phyloP scores from a whole-genome alignment of 805 yeast species.

The Kuraishia borneana region DNA sequence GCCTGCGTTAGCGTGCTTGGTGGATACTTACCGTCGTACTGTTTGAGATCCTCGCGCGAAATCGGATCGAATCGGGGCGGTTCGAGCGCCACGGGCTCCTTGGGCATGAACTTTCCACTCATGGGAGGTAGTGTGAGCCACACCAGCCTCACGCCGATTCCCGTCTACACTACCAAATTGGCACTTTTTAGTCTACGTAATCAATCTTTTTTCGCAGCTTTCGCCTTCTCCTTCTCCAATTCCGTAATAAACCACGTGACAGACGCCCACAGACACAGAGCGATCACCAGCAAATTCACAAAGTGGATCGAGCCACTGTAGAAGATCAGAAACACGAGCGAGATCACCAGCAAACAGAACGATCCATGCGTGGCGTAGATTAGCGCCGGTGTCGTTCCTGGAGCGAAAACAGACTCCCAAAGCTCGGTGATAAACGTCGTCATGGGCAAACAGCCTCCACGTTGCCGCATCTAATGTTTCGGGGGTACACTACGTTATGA shows the following conservation, averaged over 20 bases:
- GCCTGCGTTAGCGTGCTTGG: neutral
- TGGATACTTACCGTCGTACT: constrained; percentile 29
- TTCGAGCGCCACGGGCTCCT: constrained; percentile 36
- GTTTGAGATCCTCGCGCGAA: constrained; percentile 27
- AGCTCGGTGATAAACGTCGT: constrained; percentile 48
- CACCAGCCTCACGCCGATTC: too few species aligned
- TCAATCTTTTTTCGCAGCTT: too few species aligned
- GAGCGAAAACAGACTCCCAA: constrained; percentile 87
- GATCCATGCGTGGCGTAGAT: constrained; percentile 83
- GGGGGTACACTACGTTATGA: too few species aligned
- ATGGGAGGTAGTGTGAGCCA: too few species aligned
- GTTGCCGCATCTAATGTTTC: too few species aligned
- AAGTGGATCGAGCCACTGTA: constrained; percentile 60
- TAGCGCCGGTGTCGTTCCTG: constrained; percentile 87
- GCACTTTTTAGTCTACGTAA: too few species aligned
- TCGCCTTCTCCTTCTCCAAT: constrained; percentile 31
- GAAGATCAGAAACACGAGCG: constrained; percentile 47
- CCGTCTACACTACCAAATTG: too few species aligned
- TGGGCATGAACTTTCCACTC: constrained; percentile 36
- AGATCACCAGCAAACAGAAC: constrained; percentile 49
- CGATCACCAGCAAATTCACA: constrained; percentile 30
- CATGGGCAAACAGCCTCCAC: too few species aligned
- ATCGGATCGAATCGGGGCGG: constrained; percentile 37
- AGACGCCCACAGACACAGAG: constrained; percentile 56
- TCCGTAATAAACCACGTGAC: constrained; percentile 86